phyloP scores from a whole-genome alignment of 2,329 filamentous ascomycete species.

The Ophiostoma tasmaniense region DNA sequence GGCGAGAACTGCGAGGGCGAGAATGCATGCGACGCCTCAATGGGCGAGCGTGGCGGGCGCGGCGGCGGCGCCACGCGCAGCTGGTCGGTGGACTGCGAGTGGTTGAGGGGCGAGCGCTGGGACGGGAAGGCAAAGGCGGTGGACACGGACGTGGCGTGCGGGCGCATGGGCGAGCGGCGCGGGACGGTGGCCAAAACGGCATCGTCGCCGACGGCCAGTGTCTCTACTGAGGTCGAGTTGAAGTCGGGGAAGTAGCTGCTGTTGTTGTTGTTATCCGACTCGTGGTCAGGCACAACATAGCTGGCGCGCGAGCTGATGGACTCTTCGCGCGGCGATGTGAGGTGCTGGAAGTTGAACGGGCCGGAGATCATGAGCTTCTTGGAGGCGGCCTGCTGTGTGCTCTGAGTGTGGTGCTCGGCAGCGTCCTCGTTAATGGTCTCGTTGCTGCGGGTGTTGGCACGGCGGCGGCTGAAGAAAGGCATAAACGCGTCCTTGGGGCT shows the following conservation, averaged over 20 bases:
- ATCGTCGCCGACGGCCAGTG: conserved; percentile 22
- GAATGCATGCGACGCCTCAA: conserved; percentile 26
- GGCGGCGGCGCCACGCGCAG: conserved; percentile 33
- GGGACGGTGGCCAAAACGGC: conserved; percentile 14
- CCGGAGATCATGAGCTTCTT: conserved; percentile 45
- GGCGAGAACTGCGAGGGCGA: conserved; percentile 34
- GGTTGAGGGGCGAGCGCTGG: conserved; percentile 32
- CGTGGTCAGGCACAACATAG: neutral
- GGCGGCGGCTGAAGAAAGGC: conserved; percentile 44
- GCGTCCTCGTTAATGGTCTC: neutral
- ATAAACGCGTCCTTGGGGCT: conserved; percentile 27
- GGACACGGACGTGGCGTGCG: conserved; percentile 25
- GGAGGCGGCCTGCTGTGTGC: no score
- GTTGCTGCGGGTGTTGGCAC: conserved; percentile 32
- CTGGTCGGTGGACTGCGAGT: conserved; percentile 42
- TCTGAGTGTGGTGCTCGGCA: neutral
- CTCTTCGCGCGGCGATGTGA: conserved; percentile 49
- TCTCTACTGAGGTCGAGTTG: conserved; percentile 29
- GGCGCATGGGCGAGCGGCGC: conserved; percentile 25
- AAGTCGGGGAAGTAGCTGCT: conserved; percentile 39
- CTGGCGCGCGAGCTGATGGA: neutral
- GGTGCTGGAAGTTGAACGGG: conserved; percentile 60
- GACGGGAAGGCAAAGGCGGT: neutral
- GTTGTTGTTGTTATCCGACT: conserved; percentile 24
- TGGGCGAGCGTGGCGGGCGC: conserved; percentile 42